Evolutionary conservation across 129 eudicot species (phyloP).

Genomic region (Lactuca saligna): DNA sequence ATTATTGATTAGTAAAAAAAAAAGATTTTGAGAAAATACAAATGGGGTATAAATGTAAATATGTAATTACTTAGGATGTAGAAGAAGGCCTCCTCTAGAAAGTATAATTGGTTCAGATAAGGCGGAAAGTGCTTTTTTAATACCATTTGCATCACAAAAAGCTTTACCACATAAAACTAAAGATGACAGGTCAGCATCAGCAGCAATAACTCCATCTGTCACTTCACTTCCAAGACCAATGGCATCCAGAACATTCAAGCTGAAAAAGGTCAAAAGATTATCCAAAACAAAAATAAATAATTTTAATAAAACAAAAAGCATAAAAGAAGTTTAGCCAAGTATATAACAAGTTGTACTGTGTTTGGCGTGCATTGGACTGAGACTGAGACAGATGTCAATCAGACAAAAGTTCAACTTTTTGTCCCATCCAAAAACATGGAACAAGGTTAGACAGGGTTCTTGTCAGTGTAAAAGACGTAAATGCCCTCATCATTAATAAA

Average conservation of each 20-base stretch:
- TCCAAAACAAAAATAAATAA: not conserved
- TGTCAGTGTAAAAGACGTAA: too few species aligned
- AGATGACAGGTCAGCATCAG: constrained; percentile 35
- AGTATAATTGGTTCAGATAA: constrained; percentile 34
- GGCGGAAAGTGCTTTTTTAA: constrained; percentile 28
- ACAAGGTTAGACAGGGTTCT: too few species aligned
- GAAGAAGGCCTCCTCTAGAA: constrained; percentile 41
- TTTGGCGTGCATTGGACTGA: too few species aligned
- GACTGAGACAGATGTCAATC: too few species aligned
- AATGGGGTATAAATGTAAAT: not conserved
- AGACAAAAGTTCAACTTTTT: too few species aligned
- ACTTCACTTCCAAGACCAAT: constrained; percentile 30
- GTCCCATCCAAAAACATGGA: too few species aligned
- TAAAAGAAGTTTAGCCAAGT: not conserved
- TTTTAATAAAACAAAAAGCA: not conserved
- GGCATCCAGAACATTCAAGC: constrained; percentile 28
- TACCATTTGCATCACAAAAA: constrained; percentile 28
- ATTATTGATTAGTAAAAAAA: not conserved
- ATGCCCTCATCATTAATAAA: too few species aligned
- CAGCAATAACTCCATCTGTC: constrained; percentile 34
- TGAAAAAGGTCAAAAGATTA: constrained; percentile 14
- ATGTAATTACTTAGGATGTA: constrained; percentile 30
- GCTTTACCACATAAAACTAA: constrained; percentile 38
- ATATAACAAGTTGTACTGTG: too few species aligned
- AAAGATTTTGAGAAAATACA: not conserved